These are phyloP conservation scores for Aspergillus fructus DNA, from an alignment of 2,329 filamentous ascomycete species.

Conservation along the genomic window DNA sequence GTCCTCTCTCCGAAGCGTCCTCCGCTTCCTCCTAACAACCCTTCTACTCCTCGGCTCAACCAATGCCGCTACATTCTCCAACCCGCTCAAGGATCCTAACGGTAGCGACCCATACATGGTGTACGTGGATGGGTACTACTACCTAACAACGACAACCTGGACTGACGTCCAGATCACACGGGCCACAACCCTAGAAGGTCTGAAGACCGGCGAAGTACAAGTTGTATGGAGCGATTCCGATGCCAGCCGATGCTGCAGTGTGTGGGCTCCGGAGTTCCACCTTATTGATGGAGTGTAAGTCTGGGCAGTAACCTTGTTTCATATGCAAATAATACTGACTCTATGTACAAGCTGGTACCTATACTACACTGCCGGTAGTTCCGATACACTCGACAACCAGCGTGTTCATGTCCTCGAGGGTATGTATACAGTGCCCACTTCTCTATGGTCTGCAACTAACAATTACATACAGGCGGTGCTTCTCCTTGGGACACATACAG, in stretches of 20 bases:
- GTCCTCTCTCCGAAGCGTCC: neutral
- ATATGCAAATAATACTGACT: neutral
- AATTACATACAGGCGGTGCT: constrained; percentile 42
- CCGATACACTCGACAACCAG: constrained; percentile 46
- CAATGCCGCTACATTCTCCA: constrained; percentile 1
- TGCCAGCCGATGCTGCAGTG: constrained; percentile 52
- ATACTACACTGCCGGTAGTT: constrained; percentile 5
- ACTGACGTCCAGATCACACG: constrained; percentile 55
- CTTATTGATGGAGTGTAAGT: constrained; percentile 40
- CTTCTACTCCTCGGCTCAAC: neutral
- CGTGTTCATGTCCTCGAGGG: constrained; percentile 54
- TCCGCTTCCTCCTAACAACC: neutral
- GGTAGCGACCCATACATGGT: constrained; percentile 57
- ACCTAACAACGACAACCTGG: constrained; percentile 59
- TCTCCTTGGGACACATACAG: constrained; percentile 54
- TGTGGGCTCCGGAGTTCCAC: constrained; percentile 61
- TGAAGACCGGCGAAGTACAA: constrained; percentile 55
- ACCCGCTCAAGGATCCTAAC: constrained; percentile 31
- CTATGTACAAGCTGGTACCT: constrained; percentile 3
- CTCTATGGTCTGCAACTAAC: neutral
- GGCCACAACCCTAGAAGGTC: constrained; percentile 53
- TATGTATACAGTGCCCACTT: constrained; percentile 13
- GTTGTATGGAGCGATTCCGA: constrained; percentile 51
- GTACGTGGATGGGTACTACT: constrained; percentile 56
- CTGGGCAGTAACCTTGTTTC: neutral